A percentile compares a stretch with the other conserved stretches of the same genome.
Evolutionary conservation across 306 rosid species (phyloP).

Genomic region (Pyrus betulifolia): DNA sequence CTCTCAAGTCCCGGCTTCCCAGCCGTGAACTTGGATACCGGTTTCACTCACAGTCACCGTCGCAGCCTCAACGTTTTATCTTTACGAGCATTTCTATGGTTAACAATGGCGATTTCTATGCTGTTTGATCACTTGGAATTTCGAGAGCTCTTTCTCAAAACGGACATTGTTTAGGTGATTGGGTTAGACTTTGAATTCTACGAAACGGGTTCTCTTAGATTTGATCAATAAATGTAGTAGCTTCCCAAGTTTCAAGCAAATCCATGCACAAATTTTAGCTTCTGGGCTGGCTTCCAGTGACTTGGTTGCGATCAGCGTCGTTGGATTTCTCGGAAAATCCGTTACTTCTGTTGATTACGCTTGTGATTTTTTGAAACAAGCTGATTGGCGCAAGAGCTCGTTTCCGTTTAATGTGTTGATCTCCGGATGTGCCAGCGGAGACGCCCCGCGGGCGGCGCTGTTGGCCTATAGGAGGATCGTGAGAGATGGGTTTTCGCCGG

Average conservation of each 20-base stretch:
- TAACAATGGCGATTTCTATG: neutral
- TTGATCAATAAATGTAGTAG: conserved; percentile 36
- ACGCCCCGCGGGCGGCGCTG: conserved; percentile 34
- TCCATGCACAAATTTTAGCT: conserved; percentile 49
- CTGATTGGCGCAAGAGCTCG: conserved; percentile 49
- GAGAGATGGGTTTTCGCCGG: conserved; percentile 63
- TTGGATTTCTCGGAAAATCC: conserved; percentile 47
- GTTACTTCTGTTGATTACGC: conserved; percentile 35
- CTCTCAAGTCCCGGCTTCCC: neutral
- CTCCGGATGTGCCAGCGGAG: conserved; percentile 31
- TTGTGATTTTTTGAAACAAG: conserved; percentile 58
- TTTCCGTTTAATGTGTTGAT: conserved; percentile 60
- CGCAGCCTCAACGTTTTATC: neutral
- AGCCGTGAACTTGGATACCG: neutral
- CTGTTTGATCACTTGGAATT: too few relatives aligned
- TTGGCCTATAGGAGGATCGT: conserved; percentile 33
- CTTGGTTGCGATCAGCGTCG: conserved; percentile 36
- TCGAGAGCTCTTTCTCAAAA: neutral
- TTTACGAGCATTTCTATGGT: neutral
- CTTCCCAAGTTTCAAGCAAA: conserved; percentile 47
- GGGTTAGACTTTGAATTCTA: conserved; percentile 26
- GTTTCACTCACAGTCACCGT: neutral
- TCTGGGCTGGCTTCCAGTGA: conserved; percentile 44
- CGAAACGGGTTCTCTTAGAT: conserved; percentile 52
- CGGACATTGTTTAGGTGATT: neutral